Conservation (phyloP, 345 rosid genomes). For the Combretum micranthum region DNA sequence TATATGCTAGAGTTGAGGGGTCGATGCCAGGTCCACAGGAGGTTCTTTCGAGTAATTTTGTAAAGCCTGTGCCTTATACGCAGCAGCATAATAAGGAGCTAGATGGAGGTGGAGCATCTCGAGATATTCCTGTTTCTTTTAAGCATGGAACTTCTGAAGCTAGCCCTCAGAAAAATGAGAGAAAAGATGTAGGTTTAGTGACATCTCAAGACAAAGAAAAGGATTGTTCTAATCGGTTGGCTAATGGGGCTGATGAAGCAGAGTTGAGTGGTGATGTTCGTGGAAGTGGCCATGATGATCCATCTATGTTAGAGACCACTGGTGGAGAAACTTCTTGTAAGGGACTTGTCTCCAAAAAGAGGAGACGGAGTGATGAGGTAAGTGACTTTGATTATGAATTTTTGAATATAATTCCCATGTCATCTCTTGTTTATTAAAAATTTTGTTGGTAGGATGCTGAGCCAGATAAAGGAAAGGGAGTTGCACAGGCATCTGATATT, state of each 20-base stretch:
- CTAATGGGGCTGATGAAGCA: conserved; percentile 76
- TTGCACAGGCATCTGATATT: conserved; percentile 43
- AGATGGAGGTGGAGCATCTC: conserved; percentile 43
- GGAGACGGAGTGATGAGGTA: conserved; percentile 73
- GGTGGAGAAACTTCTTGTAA: conserved; percentile 46
- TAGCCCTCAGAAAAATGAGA: conserved; percentile 36
- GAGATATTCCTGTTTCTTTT: conserved; percentile 34
- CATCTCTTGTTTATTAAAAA: not conserved
- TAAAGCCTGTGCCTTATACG: conserved; percentile 22
- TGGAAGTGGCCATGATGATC: conserved; percentile 45
- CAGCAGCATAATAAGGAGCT: conserved; percentile 30
- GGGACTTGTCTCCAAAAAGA: conserved; percentile 50
- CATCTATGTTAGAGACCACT: conserved; percentile 33
- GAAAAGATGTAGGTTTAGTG: conserved; percentile 34
- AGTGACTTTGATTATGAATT: conserved; percentile 10
- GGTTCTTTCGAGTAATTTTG: conserved; percentile 20
- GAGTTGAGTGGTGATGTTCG: conserved; percentile 49
- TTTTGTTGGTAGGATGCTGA: conserved; percentile 37
- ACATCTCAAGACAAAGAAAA: conserved; percentile 47
- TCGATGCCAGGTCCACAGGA: conserved; percentile 51
- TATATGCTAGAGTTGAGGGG: conserved; percentile 43
- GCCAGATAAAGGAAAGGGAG: conserved; percentile 39
- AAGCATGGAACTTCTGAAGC: conserved; percentile 32
- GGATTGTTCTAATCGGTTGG: conserved; percentile 54
- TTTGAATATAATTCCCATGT: not conserved